Conservation (phyloP, 345 rosid species). For the Hevea brasiliensis region DNA sequence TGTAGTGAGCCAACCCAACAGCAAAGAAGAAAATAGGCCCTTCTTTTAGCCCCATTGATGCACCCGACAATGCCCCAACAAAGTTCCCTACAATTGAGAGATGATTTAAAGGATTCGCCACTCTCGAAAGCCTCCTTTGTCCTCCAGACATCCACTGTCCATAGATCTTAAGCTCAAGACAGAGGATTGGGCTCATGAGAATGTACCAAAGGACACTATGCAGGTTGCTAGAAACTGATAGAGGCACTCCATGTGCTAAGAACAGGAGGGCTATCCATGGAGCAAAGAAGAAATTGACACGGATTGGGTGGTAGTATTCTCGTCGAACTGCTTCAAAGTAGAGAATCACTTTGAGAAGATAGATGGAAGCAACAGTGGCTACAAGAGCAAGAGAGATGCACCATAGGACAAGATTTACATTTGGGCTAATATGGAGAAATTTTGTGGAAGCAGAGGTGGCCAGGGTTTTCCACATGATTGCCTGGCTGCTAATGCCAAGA, state of each 20-base stretch:
- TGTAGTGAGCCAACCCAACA: conserved; percentile 79
- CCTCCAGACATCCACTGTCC: conserved; percentile 99
- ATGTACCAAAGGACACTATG: conserved; percentile 69
- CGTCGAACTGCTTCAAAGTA: conserved; percentile 91
- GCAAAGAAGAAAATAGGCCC: conserved; percentile 93
- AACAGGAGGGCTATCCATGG: conserved; percentile 82
- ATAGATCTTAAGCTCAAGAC: conserved; percentile 76
- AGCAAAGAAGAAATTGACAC: conserved; percentile 93
- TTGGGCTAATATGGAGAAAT: conserved; percentile 59
- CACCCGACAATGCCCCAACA: conserved; percentile 85
- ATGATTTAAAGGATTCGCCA: conserved; percentile 92
- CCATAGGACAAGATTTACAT: conserved; percentile 62
- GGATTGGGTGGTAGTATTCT: conserved; percentile 77
- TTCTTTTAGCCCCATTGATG: conserved; percentile 85
- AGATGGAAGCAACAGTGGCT: conserved; percentile 41
- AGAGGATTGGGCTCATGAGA: conserved; percentile 75
- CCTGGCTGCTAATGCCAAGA: conserved; percentile 90
- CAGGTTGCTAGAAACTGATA: conserved; percentile 39
- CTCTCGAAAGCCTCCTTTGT: conserved; percentile 80
- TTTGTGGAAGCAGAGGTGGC: conserved; percentile 62
- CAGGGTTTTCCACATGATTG: conserved; percentile 80
- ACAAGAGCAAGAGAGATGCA: conserved; percentile 59
- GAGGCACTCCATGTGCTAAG: conserved; percentile 76
- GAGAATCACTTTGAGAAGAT: conserved; percentile 59
- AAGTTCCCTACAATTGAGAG: conserved; percentile 82